A percentile compares a stretch with the other conserved stretches of the same genome.
Evolutionary conservation across 2,329 filamentous ascomycete species (phyloP).

Genomic region (Fusarium nelsonii): DNA sequence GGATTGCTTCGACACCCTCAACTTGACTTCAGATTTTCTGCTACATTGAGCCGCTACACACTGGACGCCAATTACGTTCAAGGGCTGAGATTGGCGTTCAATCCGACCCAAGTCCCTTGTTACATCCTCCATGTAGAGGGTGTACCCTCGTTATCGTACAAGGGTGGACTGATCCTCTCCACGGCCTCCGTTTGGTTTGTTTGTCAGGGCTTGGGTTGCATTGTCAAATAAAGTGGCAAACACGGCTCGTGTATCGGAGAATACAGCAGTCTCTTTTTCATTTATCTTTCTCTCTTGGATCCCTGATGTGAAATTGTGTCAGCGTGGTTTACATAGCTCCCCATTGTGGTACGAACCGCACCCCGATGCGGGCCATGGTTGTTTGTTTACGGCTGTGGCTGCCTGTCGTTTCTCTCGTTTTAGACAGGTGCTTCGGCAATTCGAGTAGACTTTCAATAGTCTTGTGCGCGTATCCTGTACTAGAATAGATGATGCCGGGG

Average conservation of each 20-base stretch:
- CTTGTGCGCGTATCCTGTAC: conserved; percentile 23
- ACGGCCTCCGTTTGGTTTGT: conserved; percentile 9
- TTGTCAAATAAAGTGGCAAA: conserved; percentile 30
- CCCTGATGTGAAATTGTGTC: conserved; percentile 1
- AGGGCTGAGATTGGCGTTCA: conserved; percentile 18
- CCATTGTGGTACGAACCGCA: conserved; percentile 2
- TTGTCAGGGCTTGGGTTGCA: conserved; percentile 23
- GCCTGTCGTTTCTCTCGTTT: conserved; percentile 7
- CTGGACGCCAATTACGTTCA: neutral
- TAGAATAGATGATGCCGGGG: conserved; percentile 13
- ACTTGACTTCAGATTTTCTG: neutral
- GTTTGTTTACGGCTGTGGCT: conserved; percentile 35
- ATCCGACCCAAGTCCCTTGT: conserved; percentile 7
- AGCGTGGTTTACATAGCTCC: neutral
- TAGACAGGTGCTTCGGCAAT: conserved; percentile 27
- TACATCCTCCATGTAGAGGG: conserved; percentile 7
- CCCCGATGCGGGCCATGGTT: conserved; percentile 11
- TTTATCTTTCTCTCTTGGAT: neutral
- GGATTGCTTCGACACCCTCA: too few species aligned
- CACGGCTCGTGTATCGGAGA: conserved; percentile 25
- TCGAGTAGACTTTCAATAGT: conserved; percentile 26
- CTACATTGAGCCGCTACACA: neutral
- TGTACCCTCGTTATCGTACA: conserved; percentile 21
- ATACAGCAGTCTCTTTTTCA: conserved; percentile 16
- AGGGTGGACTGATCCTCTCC: conserved; percentile 19